Evolutionary conservation across 371 early-diverging fungal genomes (phyloP), one percentile per base, ranked within the genome.

Genomic region (Mucor sp.): DNA sequence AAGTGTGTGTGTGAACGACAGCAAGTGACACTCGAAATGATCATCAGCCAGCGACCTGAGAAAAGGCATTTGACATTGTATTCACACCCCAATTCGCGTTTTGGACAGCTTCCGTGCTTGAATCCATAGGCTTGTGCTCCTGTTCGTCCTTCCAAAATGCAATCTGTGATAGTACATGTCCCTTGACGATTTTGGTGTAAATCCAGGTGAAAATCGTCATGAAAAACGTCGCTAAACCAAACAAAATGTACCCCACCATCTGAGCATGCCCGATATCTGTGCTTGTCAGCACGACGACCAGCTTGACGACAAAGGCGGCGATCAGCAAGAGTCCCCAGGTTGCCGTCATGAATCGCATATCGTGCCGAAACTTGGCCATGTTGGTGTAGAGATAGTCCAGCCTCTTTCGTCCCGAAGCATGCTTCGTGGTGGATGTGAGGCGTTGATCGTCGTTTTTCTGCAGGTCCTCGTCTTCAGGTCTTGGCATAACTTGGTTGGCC

Each of bases 331-430:
- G 3, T 0, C 81, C 84, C 84, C 84, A 84, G 3, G 75, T 70
- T 14, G 68, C 70, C 9, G 81, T 84, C 78, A 81, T 78, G 47
- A 81, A 62, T 6, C 84, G 71, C 80, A 81, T 78, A 63, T 81
- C 81, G 27, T 64, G 69, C 35, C 84, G 64, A 32, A 81, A 84
- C 23, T 70, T 75, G 3, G 79, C 76, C 74, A 80, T 66, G 39
- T 80, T 60, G 1, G 21, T 28, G 47, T 83, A 83, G 0, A 77
- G 58, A 50, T 65, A 74, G 32, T 67, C 68, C 5, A 74, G 53
- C 48, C 62, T 67, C 32, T 62, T 67, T 60, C 35, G 60, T n/a
- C 66, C 63, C 28, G 64, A 57, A 17, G 64, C 28, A 6, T 39
- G 60, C n/a, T 30, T 53, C 1, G 12, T 53, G 12, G 25, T 9